These are phyloP conservation scores for Funneliformis caledonium DNA, from an alignment of 371 early-diverging fungal genomes.

Conservation along the genomic window DNA sequence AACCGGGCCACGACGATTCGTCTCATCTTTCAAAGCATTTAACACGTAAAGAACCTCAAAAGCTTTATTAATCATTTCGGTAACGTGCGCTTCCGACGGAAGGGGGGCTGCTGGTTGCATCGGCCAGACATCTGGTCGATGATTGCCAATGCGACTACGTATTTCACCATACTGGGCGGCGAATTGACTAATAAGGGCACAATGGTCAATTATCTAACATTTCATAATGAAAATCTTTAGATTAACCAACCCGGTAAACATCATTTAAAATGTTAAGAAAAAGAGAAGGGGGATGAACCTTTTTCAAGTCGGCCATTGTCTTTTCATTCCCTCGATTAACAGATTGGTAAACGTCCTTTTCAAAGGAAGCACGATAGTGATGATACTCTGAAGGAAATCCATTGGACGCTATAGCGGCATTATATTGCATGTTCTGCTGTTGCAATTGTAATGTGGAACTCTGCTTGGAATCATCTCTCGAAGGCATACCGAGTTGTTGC, in stretches of 20 bases:
- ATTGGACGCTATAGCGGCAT: background rate
- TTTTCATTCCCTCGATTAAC: background rate
- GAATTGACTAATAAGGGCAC: conserved; percentile 21
- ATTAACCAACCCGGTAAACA: background rate
- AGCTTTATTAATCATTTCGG: conserved; percentile 30
- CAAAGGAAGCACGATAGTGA: conserved; percentile 11
- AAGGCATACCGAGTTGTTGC: background rate
- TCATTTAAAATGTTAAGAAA: background rate
- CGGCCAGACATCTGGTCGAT: background rate
- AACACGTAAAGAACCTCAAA: conserved; percentile 30
- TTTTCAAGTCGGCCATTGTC: background rate
- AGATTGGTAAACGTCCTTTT: conserved; percentile 15
- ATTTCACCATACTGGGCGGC: conserved; percentile 23
- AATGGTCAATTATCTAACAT: conserved; percentile 26
- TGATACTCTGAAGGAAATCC: conserved; percentile 15
- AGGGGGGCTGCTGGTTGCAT: background rate
- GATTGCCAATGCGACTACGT: background rate
- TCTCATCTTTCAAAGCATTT: conserved; percentile 21
- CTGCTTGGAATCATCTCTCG: background rate
- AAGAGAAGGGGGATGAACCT: background rate
- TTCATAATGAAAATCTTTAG: background rate
- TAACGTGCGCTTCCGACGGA: background rate
- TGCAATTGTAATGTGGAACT: background rate
- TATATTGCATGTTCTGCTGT: background rate
- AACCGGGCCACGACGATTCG: background rate